These are phyloP conservation scores for Talaromyces trachyspermus DNA, from an alignment of 495 filamentous ascomycete genomes.

Conservation along the genomic window DNA sequence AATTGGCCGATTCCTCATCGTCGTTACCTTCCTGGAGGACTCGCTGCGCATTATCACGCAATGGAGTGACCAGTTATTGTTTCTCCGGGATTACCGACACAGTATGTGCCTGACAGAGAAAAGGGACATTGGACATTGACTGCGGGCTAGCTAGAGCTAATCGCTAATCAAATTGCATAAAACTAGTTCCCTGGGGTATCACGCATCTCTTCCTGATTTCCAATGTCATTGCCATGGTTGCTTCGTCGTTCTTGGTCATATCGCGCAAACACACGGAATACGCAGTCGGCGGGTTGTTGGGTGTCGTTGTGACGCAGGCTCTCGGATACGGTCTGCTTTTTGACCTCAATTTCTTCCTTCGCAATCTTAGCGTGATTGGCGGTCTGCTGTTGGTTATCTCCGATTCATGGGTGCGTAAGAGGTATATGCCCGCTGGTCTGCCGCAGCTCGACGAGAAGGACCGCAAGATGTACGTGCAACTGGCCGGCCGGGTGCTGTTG, in stretches of 20 bases:
- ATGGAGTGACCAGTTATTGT: conserved; percentile 92
- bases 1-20: conserved; percentile 94
- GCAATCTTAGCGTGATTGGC: conserved; percentile 94
- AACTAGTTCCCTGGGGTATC: conserved; percentile 77
- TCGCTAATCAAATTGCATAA: neutral
- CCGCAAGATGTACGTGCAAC: conserved; percentile 99
- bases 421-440: conserved; percentile 89
- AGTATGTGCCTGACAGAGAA: conserved; percentile 62
- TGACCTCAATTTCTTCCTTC: conserved; percentile 99
- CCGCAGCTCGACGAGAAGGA: conserved; percentile 97
- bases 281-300: conserved; percentile 83
- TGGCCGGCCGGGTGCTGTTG: conserved; percentile 89
- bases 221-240: conserved; percentile 85
- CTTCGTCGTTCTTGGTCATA: conserved; percentile 80
- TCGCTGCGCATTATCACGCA: conserved; percentile 93
- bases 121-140: no score
- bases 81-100: conserved; percentile 85
- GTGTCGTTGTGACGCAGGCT: conserved; percentile 90
- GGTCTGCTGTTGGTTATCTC: conserved; percentile 96
- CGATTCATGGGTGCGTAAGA: conserved; percentile 96
- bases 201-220: conserved; percentile 89
- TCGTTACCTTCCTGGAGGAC: conserved; percentile 97
- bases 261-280: conserved; percentile 84
- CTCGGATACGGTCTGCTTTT: conserved; percentile 97
- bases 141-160: conserved; percentile 12